Base-by-base conservation (phyloP, 1,284 basidiomycete species). In the Sanghuangporus sanghuang region DNA sequence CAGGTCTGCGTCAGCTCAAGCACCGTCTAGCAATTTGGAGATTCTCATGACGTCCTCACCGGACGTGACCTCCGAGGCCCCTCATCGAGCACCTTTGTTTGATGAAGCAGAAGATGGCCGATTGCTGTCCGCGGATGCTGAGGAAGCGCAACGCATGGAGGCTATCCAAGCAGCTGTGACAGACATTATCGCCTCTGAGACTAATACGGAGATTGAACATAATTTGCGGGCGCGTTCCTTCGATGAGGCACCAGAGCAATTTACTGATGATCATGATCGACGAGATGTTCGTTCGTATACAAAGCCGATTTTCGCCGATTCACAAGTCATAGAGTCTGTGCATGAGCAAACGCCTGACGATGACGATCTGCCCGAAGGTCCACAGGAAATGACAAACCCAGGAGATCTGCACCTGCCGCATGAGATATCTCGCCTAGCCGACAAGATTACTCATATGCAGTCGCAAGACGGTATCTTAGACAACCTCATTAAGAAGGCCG, bases 91-190 rank as follows among this genome's bases (percentile, higher is more conserved):
- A 1, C 92, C 92, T 2, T 77, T 93, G n/a, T 93, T 93, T 68
- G 84, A 89, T 67, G 89, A 91, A 67, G 85, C 87, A 0, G 85
- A 88, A 62, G 86, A 90, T 62, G 71, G 69, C 5, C 81, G 80
- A 50, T 78, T 80, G 12, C 32, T 66, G 18, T 63, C 65, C 63
- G 83, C 82, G 59, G 79, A 81, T 55, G 81, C 85, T 5, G 87
- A 90, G 59, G 87, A 93, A 71, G 77, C 79, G 9, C 76, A 89
- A 67, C 81, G 93, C 40, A 96, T 97, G 84, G 93, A 95, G 68
- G 95, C 94, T 3, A 95, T 98, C 23, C 94, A 96, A 70, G 92
- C 93, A 3, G 96, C 96, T 1, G 79, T 98, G 64, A 95, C 91
- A 16, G 93, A 95, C 71, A 97, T 98, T 72, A 96, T 98, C 69